Base-by-base conservation (phyloP, 2,329 filamentous ascomycete genomes). In the Phialocephala sp. region DNA sequence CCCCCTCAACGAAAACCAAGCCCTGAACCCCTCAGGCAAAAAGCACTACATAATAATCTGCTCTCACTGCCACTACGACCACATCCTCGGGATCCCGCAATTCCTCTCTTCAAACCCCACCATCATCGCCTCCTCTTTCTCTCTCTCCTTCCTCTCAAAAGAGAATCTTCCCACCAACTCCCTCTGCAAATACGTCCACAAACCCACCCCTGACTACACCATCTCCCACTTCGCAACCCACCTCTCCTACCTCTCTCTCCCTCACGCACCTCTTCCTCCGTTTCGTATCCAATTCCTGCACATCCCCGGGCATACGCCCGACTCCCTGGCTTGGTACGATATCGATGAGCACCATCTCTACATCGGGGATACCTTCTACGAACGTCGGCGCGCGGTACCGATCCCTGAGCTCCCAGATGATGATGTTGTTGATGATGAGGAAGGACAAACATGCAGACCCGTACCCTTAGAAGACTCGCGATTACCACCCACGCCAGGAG, bases 21-120 rank as follows among this genome's bases (percentile, higher is more conserved):
- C 77, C 8, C 71, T 83, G 5, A 83, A 83, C 57, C 74, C 76
- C 2, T 63, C 63, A 4, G 74, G 74, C 0, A 45, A 54, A 9
- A 77, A 73, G 62, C 36, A 56, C 62, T 83, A 83, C 66, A 68
- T 78, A 8, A 77, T 83, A 18, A 77, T 83, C 55, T 78, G 77
- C 68, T 79, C 79, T 1, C 81, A 83, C 68, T 83, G 82, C 68
- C 81, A 84, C 65, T 83, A 79, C 67, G 81, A 83, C 58, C 77
- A 79, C 57, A 78, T 78, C 41, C 69, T 72, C 22, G 73, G 73
- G n/a, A 69, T 75, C 12, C 62, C 71, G 8, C 63, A 70, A 14
- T 75, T 75, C 43, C 59, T 70, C 1, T 60, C 67, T 4, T 39
- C 69, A 56, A 60, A 66, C 1, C 69, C 73, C n/a, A 67, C 50